phyloP scores from a whole-genome alignment of 1,284 basidiomycete species.

The Polyporus tsugae region DNA sequence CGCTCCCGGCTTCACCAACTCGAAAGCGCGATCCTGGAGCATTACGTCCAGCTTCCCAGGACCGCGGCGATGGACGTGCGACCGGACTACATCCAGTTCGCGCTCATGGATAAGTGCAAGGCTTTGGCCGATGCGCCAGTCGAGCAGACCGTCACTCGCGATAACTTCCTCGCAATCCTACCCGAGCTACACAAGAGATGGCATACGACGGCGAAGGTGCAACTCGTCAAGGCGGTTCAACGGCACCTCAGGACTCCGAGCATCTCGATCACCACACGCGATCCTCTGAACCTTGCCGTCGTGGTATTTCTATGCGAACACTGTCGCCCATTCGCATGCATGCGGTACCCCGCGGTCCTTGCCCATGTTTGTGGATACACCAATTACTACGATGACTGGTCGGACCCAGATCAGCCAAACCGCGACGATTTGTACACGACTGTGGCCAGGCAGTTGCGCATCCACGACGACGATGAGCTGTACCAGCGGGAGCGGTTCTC shows the following conservation, averaged over 20 bases:
- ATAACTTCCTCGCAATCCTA: constrained; percentile 1
- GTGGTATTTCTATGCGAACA: constrained; percentile 10
- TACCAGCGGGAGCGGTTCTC: background rate
- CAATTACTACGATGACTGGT: background rate
- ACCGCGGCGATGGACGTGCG: constrained; percentile 6
- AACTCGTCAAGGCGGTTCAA: constrained; percentile 1
- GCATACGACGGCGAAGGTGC: background rate
- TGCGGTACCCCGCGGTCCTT: constrained; percentile 13
- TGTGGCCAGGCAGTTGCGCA: background rate
- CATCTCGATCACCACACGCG: background rate
- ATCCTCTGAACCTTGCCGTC: constrained; percentile 20
- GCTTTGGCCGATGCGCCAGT: constrained; percentile 5
- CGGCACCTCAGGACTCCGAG: background rate
- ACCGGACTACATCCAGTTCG: constrained; percentile 17
- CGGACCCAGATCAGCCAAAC: background rate
- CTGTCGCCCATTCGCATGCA: background rate
- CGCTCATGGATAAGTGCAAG: constrained; percentile 2
- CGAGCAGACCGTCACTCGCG: constrained; percentile 7
- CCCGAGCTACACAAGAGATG: constrained; percentile 2
- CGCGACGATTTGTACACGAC: background rate
- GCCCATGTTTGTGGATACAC: background rate
- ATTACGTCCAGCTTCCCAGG: constrained; percentile 13
- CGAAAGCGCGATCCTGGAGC: constrained; percentile 1
- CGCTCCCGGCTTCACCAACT: constrained; percentile 5
- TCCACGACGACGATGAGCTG: background rate